Conservation (phyloP, 345 rosid species). For the Rhizophora apiculata region DNA sequence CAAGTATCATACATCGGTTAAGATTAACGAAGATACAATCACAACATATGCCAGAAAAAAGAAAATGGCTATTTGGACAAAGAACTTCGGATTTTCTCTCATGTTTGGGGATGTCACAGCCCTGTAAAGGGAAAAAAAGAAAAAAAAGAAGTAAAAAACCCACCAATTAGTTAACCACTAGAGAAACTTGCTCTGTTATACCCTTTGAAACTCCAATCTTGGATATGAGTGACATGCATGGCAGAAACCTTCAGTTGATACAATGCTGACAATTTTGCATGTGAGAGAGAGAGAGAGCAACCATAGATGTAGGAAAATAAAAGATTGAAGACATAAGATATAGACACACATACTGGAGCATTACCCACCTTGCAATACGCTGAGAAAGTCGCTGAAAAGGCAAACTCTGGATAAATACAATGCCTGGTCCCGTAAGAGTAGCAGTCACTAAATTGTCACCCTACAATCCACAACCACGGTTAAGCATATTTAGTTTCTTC, state of each 20-base stretch:
- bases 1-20: constrained; percentile 67
- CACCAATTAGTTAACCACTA: not conserved
- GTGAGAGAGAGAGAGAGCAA: not conserved
- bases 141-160: constrained; percentile 22
- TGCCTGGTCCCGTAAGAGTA: constrained; percentile 88
- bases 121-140: constrained; percentile 34
- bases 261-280: too few relatives aligned
- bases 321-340: not conserved
- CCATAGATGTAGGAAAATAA: not conserved
- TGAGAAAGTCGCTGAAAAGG: constrained; percentile 90
- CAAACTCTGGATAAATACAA: constrained; percentile 93
- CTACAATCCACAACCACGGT: constrained; percentile 37
- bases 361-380: constrained; percentile 73
- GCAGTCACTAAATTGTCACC: constrained; percentile 89
- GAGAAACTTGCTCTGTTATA: not conserved
- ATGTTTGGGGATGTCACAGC: constrained; percentile 97
- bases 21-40: constrained; percentile 88
- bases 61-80: constrained; percentile 83
- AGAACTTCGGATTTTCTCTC: constrained; percentile 94
- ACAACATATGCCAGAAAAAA: constrained; percentile 88
- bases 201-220: too few relatives aligned
- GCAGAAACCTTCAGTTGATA: too few relatives aligned
- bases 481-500: not conserved
- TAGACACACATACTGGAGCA: not conserved
- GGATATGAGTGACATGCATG: too few relatives aligned